A percentile compares a stretch with the other conserved stretches of the same genome.
Conservation (phyloP, 192 early-diverging fungal species). For the Rhizophagus sp. region DNA sequence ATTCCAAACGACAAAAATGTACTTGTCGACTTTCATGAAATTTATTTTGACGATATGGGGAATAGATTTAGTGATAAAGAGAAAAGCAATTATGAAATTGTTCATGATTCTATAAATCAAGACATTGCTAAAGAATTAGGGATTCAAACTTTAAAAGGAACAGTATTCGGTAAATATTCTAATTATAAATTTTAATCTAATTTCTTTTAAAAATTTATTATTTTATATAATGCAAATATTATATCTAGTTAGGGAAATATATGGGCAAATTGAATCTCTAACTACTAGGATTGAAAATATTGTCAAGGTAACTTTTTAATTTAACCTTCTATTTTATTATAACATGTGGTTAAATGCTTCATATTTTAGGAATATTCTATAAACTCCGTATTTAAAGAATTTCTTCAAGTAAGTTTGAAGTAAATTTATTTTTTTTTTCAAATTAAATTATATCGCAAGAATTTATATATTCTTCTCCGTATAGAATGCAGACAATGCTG, state of each 20-base stretch:
- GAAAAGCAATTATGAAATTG: not conserved
- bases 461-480: not conserved
- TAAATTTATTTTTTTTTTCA: not conserved
- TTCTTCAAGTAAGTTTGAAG: not conserved
- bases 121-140: not conserved
- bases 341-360: not conserved
- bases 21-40: not conserved
- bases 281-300: not conserved
- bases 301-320: not conserved
- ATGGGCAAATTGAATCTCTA: not conserved
- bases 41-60: not conserved
- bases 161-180: not conserved
- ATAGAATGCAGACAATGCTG: slow-evolving; percentile 38
- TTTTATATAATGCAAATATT: no score
- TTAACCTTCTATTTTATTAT: not conserved
- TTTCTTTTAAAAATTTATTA: no score
- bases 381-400: not conserved
- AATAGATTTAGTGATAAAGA: not conserved
- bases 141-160: not conserved
- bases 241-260: not conserved
- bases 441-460: not conserved
- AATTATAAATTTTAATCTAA: no score
- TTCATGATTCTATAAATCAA: not conserved
- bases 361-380: not conserved
- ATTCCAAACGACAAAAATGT: not conserved